A percentile compares a stretch with the other conserved stretches of the same genome.
Evolutionary conservation across 768 basidiomycete species (phyloP).

Genomic region (Tulasnella sp.): DNA sequence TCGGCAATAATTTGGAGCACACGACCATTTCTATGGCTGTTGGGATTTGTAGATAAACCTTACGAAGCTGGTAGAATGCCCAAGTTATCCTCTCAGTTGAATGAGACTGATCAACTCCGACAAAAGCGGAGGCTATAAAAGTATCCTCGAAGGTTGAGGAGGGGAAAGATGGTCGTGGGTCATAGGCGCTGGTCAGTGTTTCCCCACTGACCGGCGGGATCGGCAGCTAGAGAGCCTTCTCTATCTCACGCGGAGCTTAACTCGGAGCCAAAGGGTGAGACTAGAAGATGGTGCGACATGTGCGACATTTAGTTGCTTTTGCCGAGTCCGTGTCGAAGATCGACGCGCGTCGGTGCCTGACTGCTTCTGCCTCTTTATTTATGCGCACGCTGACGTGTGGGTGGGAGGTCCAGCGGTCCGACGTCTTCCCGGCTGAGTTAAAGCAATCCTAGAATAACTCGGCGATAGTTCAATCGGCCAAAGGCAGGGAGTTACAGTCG

Average conservation of each 20-base stretch:
- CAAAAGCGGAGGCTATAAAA: background rate
- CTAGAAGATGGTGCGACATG: background rate
- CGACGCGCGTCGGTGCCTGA: background rate
- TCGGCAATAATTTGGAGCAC: background rate
- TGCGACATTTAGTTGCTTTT: background rate
- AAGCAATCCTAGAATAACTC: background rate
- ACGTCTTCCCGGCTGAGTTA: background rate
- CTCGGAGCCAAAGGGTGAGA: background rate
- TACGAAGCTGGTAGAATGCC: background rate
- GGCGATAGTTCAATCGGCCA: background rate
- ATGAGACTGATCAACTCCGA: background rate
- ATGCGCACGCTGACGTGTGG: background rate
- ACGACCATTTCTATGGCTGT: background rate
- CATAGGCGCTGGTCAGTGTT: background rate
- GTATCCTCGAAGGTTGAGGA: background rate
- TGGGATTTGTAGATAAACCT: background rate
- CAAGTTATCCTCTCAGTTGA: background rate
- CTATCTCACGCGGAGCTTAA: background rate
- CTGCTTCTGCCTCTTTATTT: background rate
- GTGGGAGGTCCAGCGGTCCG: background rate
- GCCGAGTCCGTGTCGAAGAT: background rate
- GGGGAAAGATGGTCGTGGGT: background rate
- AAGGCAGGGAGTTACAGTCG: too few species aligned
- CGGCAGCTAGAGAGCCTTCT: background rate
- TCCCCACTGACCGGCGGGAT: background rate